phyloP scores from a whole-genome alignment of 768 basidiomycete genomes.

The Psilocybe subaeruginosa region DNA sequence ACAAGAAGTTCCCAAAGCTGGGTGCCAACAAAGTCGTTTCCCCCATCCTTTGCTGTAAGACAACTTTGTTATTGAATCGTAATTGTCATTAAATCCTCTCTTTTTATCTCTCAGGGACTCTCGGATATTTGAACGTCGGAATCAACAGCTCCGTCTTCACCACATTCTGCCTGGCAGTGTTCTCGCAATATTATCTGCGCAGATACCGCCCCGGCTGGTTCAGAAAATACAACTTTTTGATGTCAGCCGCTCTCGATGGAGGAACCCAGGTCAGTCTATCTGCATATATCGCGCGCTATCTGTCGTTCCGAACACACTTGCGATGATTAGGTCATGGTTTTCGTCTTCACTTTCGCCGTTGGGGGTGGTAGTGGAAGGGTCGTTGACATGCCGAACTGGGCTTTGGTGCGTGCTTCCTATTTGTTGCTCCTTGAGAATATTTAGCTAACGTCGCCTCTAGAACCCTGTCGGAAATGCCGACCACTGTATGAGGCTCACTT shows the following conservation, averaged over 20 bases:
- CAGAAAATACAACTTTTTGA: constrained; percentile 54
- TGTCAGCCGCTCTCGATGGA: constrained; percentile 56
- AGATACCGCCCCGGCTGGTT: constrained; percentile 47
- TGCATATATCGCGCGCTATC: too few relatives aligned
- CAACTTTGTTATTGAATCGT: too few relatives aligned
- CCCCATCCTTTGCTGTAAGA: constrained; percentile 44
- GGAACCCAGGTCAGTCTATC: constrained; percentile 38
- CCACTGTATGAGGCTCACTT: background rate
- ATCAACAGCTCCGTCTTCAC: constrained; percentile 58
- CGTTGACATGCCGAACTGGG: constrained; percentile 11
- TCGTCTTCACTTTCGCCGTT: constrained; percentile 43
- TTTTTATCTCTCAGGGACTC: constrained; percentile 30
- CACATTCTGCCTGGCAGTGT: constrained; percentile 44
- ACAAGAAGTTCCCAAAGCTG: constrained; percentile 49
- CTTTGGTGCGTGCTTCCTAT: constrained; percentile 12
- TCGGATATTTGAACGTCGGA: constrained; percentile 55
- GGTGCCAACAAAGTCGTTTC: constrained; percentile 52
- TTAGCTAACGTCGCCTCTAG: background rate
- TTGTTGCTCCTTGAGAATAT: background rate
- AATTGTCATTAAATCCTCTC: too few relatives aligned
- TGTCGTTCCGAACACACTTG: too few relatives aligned
- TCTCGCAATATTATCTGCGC: constrained; percentile 50
- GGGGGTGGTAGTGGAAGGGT: constrained; percentile 14
- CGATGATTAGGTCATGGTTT: constrained; percentile 37
- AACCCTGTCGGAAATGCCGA: background rate